A percentile compares a stretch with the other conserved stretches of the same genome.
Conservation (phyloP, 2,329 filamentous ascomycete genomes). For the Paraphoma chrysanthemicola region DNA sequence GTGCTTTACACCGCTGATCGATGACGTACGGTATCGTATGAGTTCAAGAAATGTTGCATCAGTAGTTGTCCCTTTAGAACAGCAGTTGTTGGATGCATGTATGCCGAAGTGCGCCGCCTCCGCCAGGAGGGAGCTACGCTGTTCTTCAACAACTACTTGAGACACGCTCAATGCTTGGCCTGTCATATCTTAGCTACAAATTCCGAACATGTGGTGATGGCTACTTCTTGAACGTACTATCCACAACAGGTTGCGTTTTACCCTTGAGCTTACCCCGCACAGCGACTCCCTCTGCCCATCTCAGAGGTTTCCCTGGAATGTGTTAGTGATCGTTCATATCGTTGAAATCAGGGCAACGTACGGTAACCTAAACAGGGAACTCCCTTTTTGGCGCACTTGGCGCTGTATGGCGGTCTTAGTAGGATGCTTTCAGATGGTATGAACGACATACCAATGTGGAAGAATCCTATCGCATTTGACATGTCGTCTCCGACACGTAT, state of each 20-base stretch:
- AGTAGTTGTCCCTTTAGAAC: slow-evolving; percentile 6
- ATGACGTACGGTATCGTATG: slow-evolving; percentile 26
- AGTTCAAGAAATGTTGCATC: slow-evolving; percentile 14
- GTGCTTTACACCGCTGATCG: not conserved
- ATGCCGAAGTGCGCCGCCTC: slow-evolving; percentile 22
- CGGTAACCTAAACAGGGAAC: slow-evolving; percentile 46
- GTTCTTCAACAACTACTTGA: slow-evolving; percentile 16
- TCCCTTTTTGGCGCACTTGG: slow-evolving; percentile 45
- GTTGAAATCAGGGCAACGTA: slow-evolving; percentile 17
- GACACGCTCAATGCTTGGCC: slow-evolving; percentile 22
- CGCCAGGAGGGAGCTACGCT: slow-evolving; percentile 12
- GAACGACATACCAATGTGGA: slow-evolving; percentile 31
- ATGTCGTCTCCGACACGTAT: slow-evolving; percentile 44
- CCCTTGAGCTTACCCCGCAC: slow-evolving; percentile 34
- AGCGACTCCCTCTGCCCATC: slow-evolving; percentile 45
- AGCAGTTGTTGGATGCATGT: slow-evolving; percentile 3
- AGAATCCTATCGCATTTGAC: slow-evolving; percentile 47
- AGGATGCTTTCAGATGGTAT: no score
- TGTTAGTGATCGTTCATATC: not conserved
- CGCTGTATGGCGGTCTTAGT: slow-evolving; percentile 12
- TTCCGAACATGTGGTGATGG: no score
- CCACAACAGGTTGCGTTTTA: slow-evolving; percentile 29
- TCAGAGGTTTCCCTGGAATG: slow-evolving; percentile 20
- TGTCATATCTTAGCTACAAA: not conserved
- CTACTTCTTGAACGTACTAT: slow-evolving; percentile 15